Percentiles rank a stretch among this genome's conserved stretches.
Conservation (phyloP, 495 filamentous ascomycete genomes). For the Xylona heveae region DNA sequence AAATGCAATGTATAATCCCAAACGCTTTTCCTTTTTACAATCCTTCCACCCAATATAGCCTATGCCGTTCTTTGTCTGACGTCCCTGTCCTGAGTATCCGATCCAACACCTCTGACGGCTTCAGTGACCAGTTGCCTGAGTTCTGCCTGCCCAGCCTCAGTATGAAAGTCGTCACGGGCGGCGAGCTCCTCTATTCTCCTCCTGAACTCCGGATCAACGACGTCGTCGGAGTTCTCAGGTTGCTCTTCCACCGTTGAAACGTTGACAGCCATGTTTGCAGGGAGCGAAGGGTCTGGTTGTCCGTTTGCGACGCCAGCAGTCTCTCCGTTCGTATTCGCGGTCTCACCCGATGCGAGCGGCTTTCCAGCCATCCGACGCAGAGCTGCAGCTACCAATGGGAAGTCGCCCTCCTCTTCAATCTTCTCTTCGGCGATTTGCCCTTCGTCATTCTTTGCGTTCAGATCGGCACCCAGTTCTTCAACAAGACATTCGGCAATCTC, state of each 20-base stretch:
- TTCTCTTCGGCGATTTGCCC: constrained; percentile 32
- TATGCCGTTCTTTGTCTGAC: no score
- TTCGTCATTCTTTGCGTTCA: constrained; percentile 35
- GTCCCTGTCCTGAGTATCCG: no score
- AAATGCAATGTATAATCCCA: no score
- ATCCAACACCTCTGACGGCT: constrained; percentile 15
- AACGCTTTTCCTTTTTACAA: no score
- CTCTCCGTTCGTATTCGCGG: neutral
- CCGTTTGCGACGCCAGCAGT: neutral
- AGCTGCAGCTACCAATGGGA: constrained; percentile 10
- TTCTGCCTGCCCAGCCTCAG: constrained; percentile 18
- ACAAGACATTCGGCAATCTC: constrained; percentile 55
- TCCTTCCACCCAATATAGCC: no score
- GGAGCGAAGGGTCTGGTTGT: neutral
- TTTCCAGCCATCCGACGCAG: constrained; percentile 4
- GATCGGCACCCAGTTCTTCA: constrained; percentile 57
- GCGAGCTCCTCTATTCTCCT: constrained; percentile 22
- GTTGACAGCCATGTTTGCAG: neutral
- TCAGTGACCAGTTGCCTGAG: constrained; percentile 19
- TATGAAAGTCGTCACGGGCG: constrained; percentile 18
- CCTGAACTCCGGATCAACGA: constrained; percentile 20
- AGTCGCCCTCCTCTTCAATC: constrained; percentile 19
- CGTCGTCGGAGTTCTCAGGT: constrained; percentile 10
- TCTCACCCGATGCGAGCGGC: no score
- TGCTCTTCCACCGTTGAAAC: constrained; percentile 8